A percentile compares a stretch with the other conserved stretches of the same genome.
Conservation (phyloP, 768 basidiomycete species). For the Sarcodon aspratus region DNA sequence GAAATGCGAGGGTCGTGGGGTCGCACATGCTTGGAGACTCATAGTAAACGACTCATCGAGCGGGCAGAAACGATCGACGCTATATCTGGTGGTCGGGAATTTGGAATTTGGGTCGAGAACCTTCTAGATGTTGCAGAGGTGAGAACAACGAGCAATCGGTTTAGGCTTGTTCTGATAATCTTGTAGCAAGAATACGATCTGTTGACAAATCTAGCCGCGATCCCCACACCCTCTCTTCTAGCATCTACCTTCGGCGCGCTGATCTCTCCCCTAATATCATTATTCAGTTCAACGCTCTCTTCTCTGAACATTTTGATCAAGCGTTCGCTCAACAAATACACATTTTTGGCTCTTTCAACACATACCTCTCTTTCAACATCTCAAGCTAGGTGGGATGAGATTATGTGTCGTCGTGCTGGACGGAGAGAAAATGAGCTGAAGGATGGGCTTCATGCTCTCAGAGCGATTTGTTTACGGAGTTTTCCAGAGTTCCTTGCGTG, state of each 20-base stretch:
- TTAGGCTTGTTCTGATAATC: neutral
- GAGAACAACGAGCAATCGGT: neutral
- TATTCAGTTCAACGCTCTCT: conserved; percentile 56
- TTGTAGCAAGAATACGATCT: conserved; percentile 57
- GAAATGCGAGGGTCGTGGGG: conserved; percentile 81
- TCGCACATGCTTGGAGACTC: conserved; percentile 61
- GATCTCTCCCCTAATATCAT: conserved; percentile 48
- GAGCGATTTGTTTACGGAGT: conserved; percentile 63
- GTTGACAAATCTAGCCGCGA: conserved; percentile 49
- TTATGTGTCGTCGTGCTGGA: conserved; percentile 38
- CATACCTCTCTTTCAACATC: conserved; percentile 46
- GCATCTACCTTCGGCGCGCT: conserved; percentile 51
- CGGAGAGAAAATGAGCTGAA: conserved; percentile 52
- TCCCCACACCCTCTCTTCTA: conserved; percentile 38
- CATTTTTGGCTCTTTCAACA: conserved; percentile 67
- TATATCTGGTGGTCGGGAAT: conserved; percentile 54
- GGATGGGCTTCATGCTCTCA: conserved; percentile 53
- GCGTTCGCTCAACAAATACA: conserved; percentile 65
- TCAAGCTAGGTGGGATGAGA: conserved; percentile 57
- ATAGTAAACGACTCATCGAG: conserved; percentile 58
- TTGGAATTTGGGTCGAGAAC: conserved; percentile 59
- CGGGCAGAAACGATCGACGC: conserved; percentile 60
- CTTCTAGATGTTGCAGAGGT: conserved; percentile 61
- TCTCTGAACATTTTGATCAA: conserved; percentile 60
- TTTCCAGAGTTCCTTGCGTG: conserved; percentile 81